phyloP scores from a whole-genome alignment of 371 early-diverging fungal species.

The Lichtheimia corymbifera region DNA sequence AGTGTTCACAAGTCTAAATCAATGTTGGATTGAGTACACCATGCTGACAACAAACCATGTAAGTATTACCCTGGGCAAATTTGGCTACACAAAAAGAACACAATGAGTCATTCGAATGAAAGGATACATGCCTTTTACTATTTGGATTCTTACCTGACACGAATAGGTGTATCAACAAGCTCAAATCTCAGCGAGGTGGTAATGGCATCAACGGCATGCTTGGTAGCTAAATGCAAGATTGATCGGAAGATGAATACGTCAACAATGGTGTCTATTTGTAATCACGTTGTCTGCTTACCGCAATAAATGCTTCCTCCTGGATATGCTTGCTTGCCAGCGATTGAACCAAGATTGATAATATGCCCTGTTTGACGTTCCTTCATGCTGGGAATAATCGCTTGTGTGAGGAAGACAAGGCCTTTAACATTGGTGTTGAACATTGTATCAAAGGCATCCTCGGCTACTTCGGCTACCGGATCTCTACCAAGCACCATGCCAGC shows the following conservation, averaged over 20 bases:
- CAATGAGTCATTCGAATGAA: background rate
- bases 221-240: slow-evolving; percentile 62
- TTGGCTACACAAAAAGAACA: too few species aligned
- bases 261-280: background rate
- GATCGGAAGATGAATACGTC: slow-evolving; percentile 2
- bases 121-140: background rate
- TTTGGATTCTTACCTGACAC: slow-evolving; percentile 35
- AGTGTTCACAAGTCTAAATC: slow-evolving; percentile 87
- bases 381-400: slow-evolving; percentile 86
- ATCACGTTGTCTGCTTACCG: slow-evolving; percentile 25
- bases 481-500: slow-evolving; percentile 81
- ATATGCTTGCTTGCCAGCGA: slow-evolving; percentile 77
- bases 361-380: slow-evolving; percentile 74
- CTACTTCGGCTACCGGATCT: slow-evolving; percentile 70
- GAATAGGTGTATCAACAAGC: slow-evolving; percentile 76
- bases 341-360: slow-evolving; percentile 88
- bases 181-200: slow-evolving; percentile 78
- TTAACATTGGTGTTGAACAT: slow-evolving; percentile 94
- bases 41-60: too few species aligned
- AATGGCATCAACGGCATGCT: slow-evolving; percentile 89
- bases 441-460: slow-evolving; percentile 68
- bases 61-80: too few species aligned
- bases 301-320: slow-evolving; percentile 87
- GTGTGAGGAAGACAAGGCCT: slow-evolving; percentile 79
- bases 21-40: slow-evolving; percentile 42